Evolutionary conservation across 768 basidiomycete genomes (phyloP).

Genomic region (Agaricus bisporus): DNA sequence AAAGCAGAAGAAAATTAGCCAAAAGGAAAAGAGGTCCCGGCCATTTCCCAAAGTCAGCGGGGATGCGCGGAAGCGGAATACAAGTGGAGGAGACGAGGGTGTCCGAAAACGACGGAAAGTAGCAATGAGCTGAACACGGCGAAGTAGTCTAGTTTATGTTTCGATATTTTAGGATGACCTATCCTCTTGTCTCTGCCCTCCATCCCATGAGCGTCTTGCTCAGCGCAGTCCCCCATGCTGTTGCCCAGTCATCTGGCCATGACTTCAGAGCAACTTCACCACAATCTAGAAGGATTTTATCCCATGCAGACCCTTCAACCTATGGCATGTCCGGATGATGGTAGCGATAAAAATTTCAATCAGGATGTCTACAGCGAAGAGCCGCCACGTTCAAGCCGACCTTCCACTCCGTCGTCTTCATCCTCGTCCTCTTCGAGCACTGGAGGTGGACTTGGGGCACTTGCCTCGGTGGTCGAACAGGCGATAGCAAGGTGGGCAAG

Average conservation of each 20-base stretch:
- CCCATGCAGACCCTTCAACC: conserved; percentile 12
- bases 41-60: conserved; percentile 42
- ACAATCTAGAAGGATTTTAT: background rate
- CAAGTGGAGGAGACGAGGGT: conserved; percentile 8
- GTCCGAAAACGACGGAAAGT: conserved; percentile 12
- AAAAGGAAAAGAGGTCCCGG: conserved; percentile 84
- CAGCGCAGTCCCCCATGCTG: background rate
- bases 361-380: conserved; percentile 61
- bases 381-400: conserved; percentile 24
- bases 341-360: conserved; percentile 18
- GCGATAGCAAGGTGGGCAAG: conserved; percentile 70
- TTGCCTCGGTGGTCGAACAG: conserved; percentile 59
- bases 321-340: conserved; percentile 11
- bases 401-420: conserved; percentile 25
- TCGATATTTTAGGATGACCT: background rate
- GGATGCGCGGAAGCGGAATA: conserved; percentile 1
- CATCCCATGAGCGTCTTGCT: conserved; percentile 4
- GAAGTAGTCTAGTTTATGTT: too few species aligned
- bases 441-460: conserved; percentile 40
- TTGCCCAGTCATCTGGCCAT: background rate
- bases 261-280: conserved; percentile 1
- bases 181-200: background rate
- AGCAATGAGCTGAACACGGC: too few species aligned
- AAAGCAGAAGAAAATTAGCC: conserved; percentile 79
- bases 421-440: conserved; percentile 36